Conservation (phyloP, 805 yeast species). For the Hanseniaspora vineae region DNA sequence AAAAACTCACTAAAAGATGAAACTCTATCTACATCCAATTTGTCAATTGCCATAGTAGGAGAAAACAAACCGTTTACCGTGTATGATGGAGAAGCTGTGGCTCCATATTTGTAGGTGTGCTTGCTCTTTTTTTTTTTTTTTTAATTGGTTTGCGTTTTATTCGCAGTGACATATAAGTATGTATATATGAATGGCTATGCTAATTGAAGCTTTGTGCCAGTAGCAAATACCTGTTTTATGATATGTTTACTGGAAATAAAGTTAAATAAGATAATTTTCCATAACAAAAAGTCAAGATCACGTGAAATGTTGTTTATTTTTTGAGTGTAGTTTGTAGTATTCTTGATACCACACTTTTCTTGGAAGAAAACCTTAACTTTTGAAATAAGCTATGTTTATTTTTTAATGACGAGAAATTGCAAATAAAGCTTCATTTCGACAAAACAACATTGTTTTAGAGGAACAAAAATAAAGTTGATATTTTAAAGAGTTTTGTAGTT, state of each 20-base stretch:
- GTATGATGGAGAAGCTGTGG: conserved; percentile 76
- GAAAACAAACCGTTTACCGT: conserved; percentile 58
- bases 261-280: too few relatives aligned
- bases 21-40: conserved; percentile 70
- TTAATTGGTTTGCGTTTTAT: background rate
- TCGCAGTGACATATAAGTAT: background rate
- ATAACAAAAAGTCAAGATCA: background rate
- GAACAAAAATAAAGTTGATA: too few relatives aligned
- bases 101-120: conserved; percentile 19
- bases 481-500: too few relatives aligned
- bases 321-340: background rate
- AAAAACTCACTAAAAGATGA: conserved; percentile 94
- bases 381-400: background rate
- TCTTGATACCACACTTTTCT: too few relatives aligned
- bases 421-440: too few relatives aligned
- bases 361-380: too few relatives aligned
- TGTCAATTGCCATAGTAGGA: conserved; percentile 91
- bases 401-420: too few relatives aligned
- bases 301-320: background rate
- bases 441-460: too few relatives aligned
- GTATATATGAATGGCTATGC: too few relatives aligned
- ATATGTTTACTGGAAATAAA: too few relatives aligned
- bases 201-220: too few relatives aligned
- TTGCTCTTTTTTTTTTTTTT: background rate
- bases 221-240: too few relatives aligned